Evolutionary conservation across 768 basidiomycete species (phyloP), one percentile per base, ranked within the genome.

Genomic region (Agaricus sinodeliciosus): DNA sequence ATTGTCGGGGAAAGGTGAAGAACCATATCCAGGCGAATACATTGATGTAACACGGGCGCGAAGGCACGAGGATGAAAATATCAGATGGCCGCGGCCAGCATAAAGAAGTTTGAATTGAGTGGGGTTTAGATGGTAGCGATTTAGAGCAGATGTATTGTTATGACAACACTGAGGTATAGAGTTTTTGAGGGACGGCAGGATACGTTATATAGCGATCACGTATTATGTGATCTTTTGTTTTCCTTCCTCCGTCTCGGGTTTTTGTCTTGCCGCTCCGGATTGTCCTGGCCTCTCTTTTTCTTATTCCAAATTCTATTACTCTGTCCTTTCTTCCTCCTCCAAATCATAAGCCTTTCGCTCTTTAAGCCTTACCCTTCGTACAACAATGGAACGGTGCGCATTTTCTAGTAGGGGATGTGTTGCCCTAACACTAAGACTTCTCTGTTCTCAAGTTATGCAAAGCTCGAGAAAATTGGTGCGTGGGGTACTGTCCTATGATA

Each of bases 401-500:
- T 36, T 49, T 42, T 54, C 41, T 60, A 40, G 5, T 45, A 13
- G 40, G 45, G 35, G 15, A 22, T 26, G 35, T 55, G 40, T 53
- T 56, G 59, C 56, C 57, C 48, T 54, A 31, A 54, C 50, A 49
- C 49, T 54, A 46, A 55, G 55, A 9, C 40, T 45, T 37, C 48
- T 51, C 25, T 43, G 39, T 55, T 59, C 42, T 58, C 66, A 56
- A 95, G 95, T 63, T 97, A 97, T 70, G 87, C 90, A 58, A 96
- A 94, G 80, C 83, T 97, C 60, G 94, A 97, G 76, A 97, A 97
- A 85, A 82, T 97, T 63, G 94, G 94, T 96, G 72, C 73, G 90
- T 85, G 60, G 59, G 59, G 42, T 51, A 51, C 46, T 55, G 55
- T 57, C 50, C 60, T 57, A 28, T n/a, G 43, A 37, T 13, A 22